Evolutionary conservation across 1,284 basidiomycete genomes (phyloP).

Genomic region (Leccinum pachyderme): DNA sequence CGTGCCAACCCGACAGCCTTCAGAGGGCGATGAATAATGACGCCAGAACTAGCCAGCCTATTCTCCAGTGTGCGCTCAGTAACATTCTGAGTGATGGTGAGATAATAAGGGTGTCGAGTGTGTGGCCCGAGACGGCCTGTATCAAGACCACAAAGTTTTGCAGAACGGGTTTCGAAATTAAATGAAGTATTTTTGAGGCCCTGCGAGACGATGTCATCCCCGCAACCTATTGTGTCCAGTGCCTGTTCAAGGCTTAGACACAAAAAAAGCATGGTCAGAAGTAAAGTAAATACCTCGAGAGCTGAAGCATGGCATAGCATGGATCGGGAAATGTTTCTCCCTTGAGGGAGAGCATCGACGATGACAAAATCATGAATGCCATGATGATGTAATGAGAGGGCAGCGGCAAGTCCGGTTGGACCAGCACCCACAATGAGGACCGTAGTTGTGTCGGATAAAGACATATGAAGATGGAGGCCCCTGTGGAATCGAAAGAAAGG

Average conservation of each 20-base stretch:
- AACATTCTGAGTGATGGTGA: slow-evolving; percentile 46
- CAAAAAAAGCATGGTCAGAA: neutral
- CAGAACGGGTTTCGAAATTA: neutral
- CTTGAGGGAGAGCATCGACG: neutral
- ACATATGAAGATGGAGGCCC: slow-evolving; percentile 23
- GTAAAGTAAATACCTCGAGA: neutral
- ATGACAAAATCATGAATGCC: slow-evolving; percentile 39
- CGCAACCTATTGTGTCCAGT: neutral
- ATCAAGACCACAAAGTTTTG: neutral
- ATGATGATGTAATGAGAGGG: slow-evolving; percentile 31
- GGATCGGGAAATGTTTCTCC: neutral
- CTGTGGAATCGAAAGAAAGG: no score
- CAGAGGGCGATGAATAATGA: slow-evolving; percentile 24
- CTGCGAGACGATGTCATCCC: slow-evolving; percentile 31
- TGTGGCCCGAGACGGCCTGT: slow-evolving; percentile 26
- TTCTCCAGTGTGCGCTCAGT: slow-evolving; percentile 45
- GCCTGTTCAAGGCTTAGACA: neutral
- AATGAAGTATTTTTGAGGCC: slow-evolving; percentile 35
- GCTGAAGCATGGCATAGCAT: neutral
- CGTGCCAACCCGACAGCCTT: slow-evolving; percentile 32
- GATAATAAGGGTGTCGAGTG: slow-evolving; percentile 33
- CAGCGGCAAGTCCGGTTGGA: slow-evolving; percentile 24
- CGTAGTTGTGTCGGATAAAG: neutral
- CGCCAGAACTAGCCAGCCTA: slow-evolving; percentile 31
- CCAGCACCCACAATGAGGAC: slow-evolving; percentile 21